These are phyloP conservation scores for Rhododendron mucronatum DNA, from an alignment of 148 eudicot species.

Conservation along the genomic window DNA sequence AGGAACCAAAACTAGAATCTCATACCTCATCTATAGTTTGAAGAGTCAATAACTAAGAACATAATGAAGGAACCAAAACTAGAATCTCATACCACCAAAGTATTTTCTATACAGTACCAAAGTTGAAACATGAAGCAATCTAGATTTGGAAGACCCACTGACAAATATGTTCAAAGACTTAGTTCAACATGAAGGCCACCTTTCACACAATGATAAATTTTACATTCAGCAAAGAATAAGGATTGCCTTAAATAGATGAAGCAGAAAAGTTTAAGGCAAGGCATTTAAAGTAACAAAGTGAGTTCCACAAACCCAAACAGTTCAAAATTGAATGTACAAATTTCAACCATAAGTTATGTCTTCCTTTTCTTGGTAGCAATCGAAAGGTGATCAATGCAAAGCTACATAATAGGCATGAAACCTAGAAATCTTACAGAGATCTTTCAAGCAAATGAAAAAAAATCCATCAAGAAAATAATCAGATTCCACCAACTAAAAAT, in stretches of 20 bases:
- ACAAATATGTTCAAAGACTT: slow-evolving; percentile 3
- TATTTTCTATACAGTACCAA: background rate
- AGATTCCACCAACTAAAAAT: background rate
- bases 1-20: background rate
- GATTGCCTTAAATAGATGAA: background rate
- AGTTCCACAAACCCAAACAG: background rate
- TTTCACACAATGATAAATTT: background rate
- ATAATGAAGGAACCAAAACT: background rate
- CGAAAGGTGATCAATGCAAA: background rate
- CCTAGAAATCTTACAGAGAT: background rate
- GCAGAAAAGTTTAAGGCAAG: background rate
- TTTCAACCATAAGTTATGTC: background rate
- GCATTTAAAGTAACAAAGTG: background rate
- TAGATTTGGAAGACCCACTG: background rate
- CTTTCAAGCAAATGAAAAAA: background rate
- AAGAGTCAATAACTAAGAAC: background rate
- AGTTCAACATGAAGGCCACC: background rate
- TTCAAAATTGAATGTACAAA: background rate
- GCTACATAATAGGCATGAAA: background rate
- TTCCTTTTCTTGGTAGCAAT: background rate
- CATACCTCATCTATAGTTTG: background rate
- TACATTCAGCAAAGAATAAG: background rate
- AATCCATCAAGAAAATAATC: background rate
- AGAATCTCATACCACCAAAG: background rate
- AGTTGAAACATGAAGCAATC: background rate